A percentile compares a stretch with the other conserved stretches of the same genome.
phyloP scores from a whole-genome alignment of 2,329 filamentous ascomycete genomes.

The Colletotrichum shisoi region DNA sequence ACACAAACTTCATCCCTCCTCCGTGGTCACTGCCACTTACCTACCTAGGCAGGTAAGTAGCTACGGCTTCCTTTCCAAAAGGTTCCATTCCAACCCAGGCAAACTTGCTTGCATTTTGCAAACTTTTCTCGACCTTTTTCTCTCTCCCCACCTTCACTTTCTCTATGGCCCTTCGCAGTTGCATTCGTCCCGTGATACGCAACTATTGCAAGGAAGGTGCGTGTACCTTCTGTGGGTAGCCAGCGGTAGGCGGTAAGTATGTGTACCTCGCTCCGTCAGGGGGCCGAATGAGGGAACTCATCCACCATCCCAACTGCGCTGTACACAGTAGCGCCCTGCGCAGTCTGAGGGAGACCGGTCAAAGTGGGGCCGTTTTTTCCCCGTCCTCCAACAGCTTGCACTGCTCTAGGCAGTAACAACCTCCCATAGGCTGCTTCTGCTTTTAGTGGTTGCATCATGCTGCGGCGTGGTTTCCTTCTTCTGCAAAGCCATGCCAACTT shows the following conservation, averaged over 20 bases:
- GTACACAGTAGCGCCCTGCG: conserved; percentile 15
- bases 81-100: neutral
- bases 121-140: neutral
- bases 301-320: conserved; percentile 1
- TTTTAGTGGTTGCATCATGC: conserved; percentile 35
- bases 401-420: neutral
- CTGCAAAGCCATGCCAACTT: conserved; percentile 37
- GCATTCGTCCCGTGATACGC: conserved; percentile 11
- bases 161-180: neutral
- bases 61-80: neutral
- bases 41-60: no score
- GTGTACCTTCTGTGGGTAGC: neutral
- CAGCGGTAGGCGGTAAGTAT: conserved; percentile 9
- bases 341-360: conserved; percentile 21
- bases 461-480: conserved; percentile 32
- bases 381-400: conserved; percentile 7
- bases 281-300: conserved; percentile 29
- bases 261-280: conserved; percentile 23
- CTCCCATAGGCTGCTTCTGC: conserved; percentile 19
- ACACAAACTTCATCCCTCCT: neutral
- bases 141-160: neutral
- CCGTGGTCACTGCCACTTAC: neutral
- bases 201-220: conserved; percentile 19
- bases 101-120: neutral
- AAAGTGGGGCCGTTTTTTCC: conserved; percentile 21